Conservation (phyloP, 352 stramenopile genomes). For the Phytophthora vignae region DNA sequence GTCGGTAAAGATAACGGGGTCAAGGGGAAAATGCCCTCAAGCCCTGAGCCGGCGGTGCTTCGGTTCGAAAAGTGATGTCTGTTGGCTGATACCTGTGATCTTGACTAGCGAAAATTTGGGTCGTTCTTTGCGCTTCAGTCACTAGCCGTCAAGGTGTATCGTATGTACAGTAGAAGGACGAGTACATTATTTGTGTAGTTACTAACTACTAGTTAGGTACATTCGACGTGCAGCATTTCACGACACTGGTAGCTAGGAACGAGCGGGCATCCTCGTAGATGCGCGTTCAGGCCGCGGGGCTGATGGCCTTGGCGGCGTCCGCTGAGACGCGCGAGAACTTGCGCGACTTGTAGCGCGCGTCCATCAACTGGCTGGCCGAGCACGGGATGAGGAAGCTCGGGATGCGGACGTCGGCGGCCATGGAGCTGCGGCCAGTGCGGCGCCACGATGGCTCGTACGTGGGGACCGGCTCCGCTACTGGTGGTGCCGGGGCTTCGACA, state of each 20-base stretch:
- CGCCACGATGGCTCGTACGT: slow-evolving; percentile 36
- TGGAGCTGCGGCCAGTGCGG: slow-evolving; percentile 35
- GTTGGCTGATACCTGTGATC: background rate
- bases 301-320: slow-evolving; percentile 8
- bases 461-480: background rate
- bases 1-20: slow-evolving; percentile 13
- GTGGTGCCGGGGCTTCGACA: background rate
- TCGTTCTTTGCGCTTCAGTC: slow-evolving; percentile 10
- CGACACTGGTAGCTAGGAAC: background rate
- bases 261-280: too few species aligned
- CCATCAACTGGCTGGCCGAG: slow-evolving; percentile 63
- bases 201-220: too few species aligned
- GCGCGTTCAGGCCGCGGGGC: slow-evolving; percentile 25
- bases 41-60: slow-evolving; percentile 3
- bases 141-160: background rate
- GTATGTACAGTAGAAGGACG: too few species aligned
- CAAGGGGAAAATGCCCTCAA: background rate
- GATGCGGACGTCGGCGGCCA: slow-evolving; percentile 55
- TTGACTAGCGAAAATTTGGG: slow-evolving; percentile 9
- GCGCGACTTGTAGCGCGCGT: slow-evolving; percentile 52
- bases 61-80: slow-evolving; percentile 20
- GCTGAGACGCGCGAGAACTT: slow-evolving; percentile 20
- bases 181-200: too few species aligned
- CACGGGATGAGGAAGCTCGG: slow-evolving; percentile 67
- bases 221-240: background rate